Base-by-base conservation (phyloP, 805 yeast species). In the Ogataea populi-albae region DNA sequence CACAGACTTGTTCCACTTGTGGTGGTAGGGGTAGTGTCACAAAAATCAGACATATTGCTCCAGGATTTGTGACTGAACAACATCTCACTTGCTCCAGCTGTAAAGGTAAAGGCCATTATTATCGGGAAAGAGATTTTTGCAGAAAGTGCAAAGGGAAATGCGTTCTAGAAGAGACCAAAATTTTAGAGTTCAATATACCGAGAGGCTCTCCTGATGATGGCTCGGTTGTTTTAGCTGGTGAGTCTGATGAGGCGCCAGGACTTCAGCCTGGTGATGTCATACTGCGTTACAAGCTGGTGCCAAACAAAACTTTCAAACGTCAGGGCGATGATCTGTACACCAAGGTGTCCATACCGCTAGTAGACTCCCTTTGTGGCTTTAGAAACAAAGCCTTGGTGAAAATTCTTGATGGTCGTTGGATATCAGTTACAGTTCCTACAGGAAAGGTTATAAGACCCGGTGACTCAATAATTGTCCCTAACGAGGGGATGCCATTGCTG, bases 331-430 rank as follows among this genome's bases (percentile, higher is more conserved):
- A 89, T 56, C 61, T 93, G 33, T 75, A 75, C 46, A 71, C 86
- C 3, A 65, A 69, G 19, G 61, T 79, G 25, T 66, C 65, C 6
- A 74, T 91, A 25, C 68, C 94, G 2, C 65, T 91, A 34, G 76
- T 76, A 10, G 98, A 91, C 46, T 81, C 96, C 0, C 66, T 91
- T n/a, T 74, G 86, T 40, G 98, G 98, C 2, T 82, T 89, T 50
- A 64, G 73, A 23, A 66, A 79, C 18, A 71, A 75, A 34, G 71
- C 74, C 9, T 66, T 87, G 2, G 63, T 83, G 7, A 75, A 74
- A 45, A 93, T 86, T 45, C 68, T 89, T 37, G 98, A 93, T 59
- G 89, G 82, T 12, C 75, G 97, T 43, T 74, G 78, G 23, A 59
- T 88, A 10, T 72, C 72, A 34, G 55, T 89, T 10, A 65, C 76